Evolutionary conservation across 1,284 basidiomycete species (phyloP), one percentile per base, ranked within the genome.

Genomic region (Heterobasidion irregulare): DNA sequence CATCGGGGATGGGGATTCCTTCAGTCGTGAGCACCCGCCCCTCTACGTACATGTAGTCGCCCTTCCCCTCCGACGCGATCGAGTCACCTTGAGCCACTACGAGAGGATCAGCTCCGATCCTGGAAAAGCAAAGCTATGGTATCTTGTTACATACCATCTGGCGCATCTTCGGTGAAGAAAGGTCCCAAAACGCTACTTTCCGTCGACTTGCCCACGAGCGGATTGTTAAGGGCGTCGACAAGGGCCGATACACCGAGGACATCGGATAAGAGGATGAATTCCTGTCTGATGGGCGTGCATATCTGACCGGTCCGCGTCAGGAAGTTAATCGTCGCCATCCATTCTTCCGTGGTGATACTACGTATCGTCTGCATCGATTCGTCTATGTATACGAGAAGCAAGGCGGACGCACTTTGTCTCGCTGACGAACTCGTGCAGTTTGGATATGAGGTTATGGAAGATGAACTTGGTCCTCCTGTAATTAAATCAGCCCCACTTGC

Each of bases 241-340:
- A 94, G 62, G 0, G 86, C 80, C 0, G 89, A 92, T 1, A 91
- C 78, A 8, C 92, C 92, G 1, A 94, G 71, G 0, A 82, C 75
- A 65, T 92, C 91, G 0, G 88, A 92, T 12, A 94, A 75, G 2
- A 93, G 79, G 63, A 93, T 91, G 65, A 89, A 89, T 66, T 94
- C 92, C 72, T 92, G 89, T 35, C 89, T 83, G 50, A 87, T 67
- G 32, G 82, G 78, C 0, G 83, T 82, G 69, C 83, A 89, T 58
- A 70, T 89, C 70, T 93, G 76, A 7, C 91, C 90, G 0, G 78
- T 80, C 15, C 74, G 73, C 1, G 89, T 93, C 60, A 94, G 72
- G 72, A 92, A 93, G 58, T 86, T 68, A 62, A 93, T 84, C 0
- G 86, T 75, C 16, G 75, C 69, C 83, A 89, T 86, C 92, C 92